These are phyloP conservation scores for Yamadazyma taylorii DNA, from an alignment of 1,139 yeast species.

Conservation along the genomic window DNA sequence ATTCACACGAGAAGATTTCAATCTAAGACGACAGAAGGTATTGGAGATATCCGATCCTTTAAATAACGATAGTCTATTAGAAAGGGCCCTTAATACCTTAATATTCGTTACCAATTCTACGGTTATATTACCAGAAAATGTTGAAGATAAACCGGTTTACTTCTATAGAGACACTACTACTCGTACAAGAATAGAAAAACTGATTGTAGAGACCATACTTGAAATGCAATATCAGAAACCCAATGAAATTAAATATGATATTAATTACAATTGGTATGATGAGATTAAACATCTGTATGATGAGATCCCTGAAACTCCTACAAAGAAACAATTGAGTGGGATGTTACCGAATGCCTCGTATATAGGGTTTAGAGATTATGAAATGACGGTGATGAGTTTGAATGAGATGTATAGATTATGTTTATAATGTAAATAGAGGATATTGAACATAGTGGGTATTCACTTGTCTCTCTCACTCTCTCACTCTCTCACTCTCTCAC, in stretches of 20 bases:
- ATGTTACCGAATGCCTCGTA: slow-evolving; percentile 9
- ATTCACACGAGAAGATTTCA: slow-evolving; percentile 25
- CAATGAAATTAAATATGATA: slow-evolving; percentile 29
- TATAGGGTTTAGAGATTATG: slow-evolving; percentile 23
- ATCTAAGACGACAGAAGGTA: slow-evolving; percentile 16
- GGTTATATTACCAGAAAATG: slow-evolving; percentile 19
- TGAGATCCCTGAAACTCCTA: slow-evolving; percentile 10
- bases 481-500: too few relatives aligned
- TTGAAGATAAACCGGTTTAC: slow-evolving; percentile 16
- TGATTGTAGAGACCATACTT: slow-evolving; percentile 31
- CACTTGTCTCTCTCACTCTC: too few relatives aligned
- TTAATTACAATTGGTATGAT: slow-evolving; percentile 28
- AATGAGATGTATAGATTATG: slow-evolving; percentile 34
- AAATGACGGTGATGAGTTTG: slow-evolving; percentile 31
- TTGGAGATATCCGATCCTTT: slow-evolving; percentile 11
- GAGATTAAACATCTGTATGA: slow-evolving; percentile 12
- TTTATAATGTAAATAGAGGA: slow-evolving; percentile 16
- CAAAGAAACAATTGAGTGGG: slow-evolving; percentile 13
- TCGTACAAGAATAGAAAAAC: slow-evolving; percentile 24
- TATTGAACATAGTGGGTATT: neutral
- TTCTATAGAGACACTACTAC: slow-evolving; percentile 24
- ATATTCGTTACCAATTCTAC: slow-evolving; percentile 43
- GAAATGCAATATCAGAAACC: slow-evolving; percentile 33
- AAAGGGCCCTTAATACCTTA: slow-evolving; percentile 33
- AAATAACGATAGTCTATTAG: slow-evolving; percentile 18